Evolutionary conservation across 1,284 basidiomycete species (phyloP).

Genomic region (Papiliotrema laurentii): DNA sequence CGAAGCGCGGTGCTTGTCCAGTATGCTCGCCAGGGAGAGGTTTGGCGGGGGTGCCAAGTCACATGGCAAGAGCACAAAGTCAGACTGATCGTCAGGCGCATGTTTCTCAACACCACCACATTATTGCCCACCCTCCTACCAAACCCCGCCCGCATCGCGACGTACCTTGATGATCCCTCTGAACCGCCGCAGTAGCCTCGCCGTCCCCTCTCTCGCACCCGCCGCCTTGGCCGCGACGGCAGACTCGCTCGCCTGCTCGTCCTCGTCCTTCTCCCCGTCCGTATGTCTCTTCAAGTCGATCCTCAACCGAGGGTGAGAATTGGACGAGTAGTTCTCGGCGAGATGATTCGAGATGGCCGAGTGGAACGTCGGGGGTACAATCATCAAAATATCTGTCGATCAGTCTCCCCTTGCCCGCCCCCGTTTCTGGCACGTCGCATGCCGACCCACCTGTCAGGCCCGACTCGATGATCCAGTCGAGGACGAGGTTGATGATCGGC

Average conservation of each 20-base stretch:
- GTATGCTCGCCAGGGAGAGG: slow-evolving; percentile 63
- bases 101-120: too few relatives aligned
- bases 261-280: slow-evolving; percentile 40
- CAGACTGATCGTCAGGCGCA: too few relatives aligned
- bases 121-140: slow-evolving; percentile 20
- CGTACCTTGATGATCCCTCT: slow-evolving; percentile 40
- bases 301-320: slow-evolving; percentile 25
- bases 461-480: slow-evolving; percentile 81
- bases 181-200: slow-evolving; percentile 43
- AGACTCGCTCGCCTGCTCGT: slow-evolving; percentile 20
- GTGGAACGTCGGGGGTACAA: slow-evolving; percentile 72
- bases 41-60: slow-evolving; percentile 76
- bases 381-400: slow-evolving; percentile 69
- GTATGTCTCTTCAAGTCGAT: slow-evolving; percentile 34
- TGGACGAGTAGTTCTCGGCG: slow-evolving; percentile 30
- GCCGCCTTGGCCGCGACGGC: slow-evolving; percentile 6
- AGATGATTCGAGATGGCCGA: slow-evolving; percentile 73
- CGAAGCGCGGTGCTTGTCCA: slow-evolving; percentile 78
- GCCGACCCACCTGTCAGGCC: slow-evolving; percentile 68
- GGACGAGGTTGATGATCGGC: slow-evolving; percentile 76
- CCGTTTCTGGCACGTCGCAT: not conserved
- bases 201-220: slow-evolving; percentile 37
- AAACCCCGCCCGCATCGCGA: not conserved
- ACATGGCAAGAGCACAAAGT: slow-evolving; percentile 87
- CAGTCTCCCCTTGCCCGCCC: too few relatives aligned